Evolutionary conservation across 345 rosid species (phyloP).

Genomic region (Brassica rapa): DNA sequence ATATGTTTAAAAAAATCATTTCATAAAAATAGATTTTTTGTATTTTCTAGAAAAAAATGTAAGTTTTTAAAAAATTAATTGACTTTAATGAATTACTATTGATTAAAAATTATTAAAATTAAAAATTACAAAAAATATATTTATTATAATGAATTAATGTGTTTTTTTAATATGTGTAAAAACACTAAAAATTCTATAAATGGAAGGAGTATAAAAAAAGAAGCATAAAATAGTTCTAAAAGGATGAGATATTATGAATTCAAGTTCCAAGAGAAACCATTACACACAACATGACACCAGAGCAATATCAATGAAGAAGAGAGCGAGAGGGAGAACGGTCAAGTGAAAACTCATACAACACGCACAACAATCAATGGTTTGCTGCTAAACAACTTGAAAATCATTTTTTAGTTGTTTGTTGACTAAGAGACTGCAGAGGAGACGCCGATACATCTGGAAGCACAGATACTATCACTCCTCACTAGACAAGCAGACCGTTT

Average conservation of each 20-base stretch:
- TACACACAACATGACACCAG: constrained; percentile 25
- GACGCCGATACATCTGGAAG: constrained; percentile 60
- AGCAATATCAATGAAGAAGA: constrained; percentile 10
- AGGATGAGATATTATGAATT: constrained; percentile 16
- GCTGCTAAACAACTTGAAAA: constrained; percentile 43
- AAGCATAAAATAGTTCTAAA: not conserved
- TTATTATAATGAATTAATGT: no score
- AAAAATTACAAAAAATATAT: no score
- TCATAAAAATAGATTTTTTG: no score
- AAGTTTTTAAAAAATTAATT: no score
- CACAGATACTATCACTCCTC: constrained; percentile 74
- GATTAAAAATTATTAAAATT: no score
- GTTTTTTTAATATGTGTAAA: no score
- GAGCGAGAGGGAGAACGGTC: not conserved
- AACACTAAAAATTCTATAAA: no score
- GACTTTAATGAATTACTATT: no score
- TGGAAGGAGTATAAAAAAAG: no score
- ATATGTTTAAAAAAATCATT: no score
- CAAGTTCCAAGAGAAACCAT: constrained; percentile 48
- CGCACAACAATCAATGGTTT: constrained; percentile 43
- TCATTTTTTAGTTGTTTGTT: not conserved
- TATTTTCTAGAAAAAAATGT: no score
- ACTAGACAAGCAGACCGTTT: constrained; percentile 53
- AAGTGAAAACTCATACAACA: constrained; percentile 30
- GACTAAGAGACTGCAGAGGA: constrained; percentile 40